Conservation (phyloP, 495 filamentous ascomycete genomes). For the Hypoxylon fuscum region DNA sequence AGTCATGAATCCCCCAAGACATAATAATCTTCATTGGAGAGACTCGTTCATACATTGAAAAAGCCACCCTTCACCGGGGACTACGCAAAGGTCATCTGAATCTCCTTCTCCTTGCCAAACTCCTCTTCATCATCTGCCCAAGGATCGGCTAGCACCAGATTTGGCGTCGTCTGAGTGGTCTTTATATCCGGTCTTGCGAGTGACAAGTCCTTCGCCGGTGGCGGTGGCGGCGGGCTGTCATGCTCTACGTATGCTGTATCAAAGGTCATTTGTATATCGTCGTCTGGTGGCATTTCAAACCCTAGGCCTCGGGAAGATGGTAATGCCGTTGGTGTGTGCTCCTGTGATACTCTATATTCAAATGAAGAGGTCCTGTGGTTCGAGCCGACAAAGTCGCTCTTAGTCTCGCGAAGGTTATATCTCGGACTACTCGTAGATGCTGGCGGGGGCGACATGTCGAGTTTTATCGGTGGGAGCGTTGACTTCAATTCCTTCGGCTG, state of each 20-base stretch:
- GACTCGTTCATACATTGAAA: no score
- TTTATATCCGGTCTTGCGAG: slow-evolving; percentile 51
- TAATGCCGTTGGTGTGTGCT: slow-evolving; percentile 40
- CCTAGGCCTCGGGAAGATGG: slow-evolving; percentile 16
- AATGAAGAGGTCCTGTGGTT: slow-evolving; percentile 20
- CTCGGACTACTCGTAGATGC: slow-evolving; percentile 44
- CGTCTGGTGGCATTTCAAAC: slow-evolving; percentile 36
- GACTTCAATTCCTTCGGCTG: slow-evolving; percentile 85
- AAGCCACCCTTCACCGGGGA: not conserved
- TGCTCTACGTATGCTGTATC: slow-evolving; percentile 66
- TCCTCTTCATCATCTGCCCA: slow-evolving; percentile 86
- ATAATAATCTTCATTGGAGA: not conserved
- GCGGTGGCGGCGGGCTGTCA: slow-evolving; percentile 39
- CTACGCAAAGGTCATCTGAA: slow-evolving; percentile 78
- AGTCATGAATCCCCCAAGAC: not conserved
- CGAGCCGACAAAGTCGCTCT: slow-evolving; percentile 54
- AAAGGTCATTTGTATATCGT: slow-evolving; percentile 76
- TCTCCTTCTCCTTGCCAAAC: slow-evolving; percentile 75
- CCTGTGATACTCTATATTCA: slow-evolving; percentile 48
- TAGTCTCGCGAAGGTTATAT: slow-evolving; percentile 58
- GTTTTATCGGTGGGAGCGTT: slow-evolving; percentile 87
- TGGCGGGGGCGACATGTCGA: slow-evolving; percentile 63
- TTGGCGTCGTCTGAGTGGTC: slow-evolving; percentile 52
- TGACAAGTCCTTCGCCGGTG: slow-evolving; percentile 44
- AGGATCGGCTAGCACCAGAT: slow-evolving; percentile 71